These are phyloP conservation scores for Pyrenula massariospora DNA, from an alignment of 495 filamentous ascomycete genomes.

Conservation along the genomic window DNA sequence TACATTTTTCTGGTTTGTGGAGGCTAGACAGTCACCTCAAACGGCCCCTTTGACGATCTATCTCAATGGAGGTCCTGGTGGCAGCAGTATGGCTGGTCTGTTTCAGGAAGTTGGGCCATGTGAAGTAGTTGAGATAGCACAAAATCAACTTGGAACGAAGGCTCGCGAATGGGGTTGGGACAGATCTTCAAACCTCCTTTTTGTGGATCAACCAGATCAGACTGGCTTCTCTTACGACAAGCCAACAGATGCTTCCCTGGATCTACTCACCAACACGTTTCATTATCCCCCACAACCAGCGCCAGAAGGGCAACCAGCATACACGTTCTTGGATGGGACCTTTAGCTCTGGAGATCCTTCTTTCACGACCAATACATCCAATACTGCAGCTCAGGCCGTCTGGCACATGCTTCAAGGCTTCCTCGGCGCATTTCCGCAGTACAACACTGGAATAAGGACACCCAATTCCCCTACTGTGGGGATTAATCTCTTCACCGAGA, in stretches of 20 bases:
- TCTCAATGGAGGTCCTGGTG: conserved; percentile 50
- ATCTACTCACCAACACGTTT: conserved; percentile 25
- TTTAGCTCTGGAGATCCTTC: conserved; percentile 37
- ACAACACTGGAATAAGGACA: conserved; percentile 21
- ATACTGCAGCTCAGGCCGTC: conserved; percentile 42
- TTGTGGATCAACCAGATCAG: conserved; percentile 48
- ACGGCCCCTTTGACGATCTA: conserved; percentile 39
- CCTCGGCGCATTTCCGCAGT: conserved; percentile 51
- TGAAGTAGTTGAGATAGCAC: conserved; percentile 29
- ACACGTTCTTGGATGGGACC: conserved; percentile 43
- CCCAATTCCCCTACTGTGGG: conserved; percentile 22
- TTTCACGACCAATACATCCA: conserved; percentile 42
- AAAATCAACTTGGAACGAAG: conserved; percentile 22
- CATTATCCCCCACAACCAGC: background rate
- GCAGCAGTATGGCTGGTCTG: conserved; percentile 48
- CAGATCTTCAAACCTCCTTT: conserved; percentile 47
- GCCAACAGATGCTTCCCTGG: conserved; percentile 36
- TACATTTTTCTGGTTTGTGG: conserved; percentile 74
- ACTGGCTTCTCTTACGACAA: conserved; percentile 49
- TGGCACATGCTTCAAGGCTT: conserved; percentile 52
- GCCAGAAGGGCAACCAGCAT: conserved; percentile 22
- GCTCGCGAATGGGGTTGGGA: conserved; percentile 34
- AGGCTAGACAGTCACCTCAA: conserved; percentile 37
- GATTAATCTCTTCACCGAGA: conserved; percentile 49
- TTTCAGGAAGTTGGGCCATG: conserved; percentile 56